phyloP scores from a whole-genome alignment of 371 early-diverging fungal genomes.

The Mucor plumbeus region DNA sequence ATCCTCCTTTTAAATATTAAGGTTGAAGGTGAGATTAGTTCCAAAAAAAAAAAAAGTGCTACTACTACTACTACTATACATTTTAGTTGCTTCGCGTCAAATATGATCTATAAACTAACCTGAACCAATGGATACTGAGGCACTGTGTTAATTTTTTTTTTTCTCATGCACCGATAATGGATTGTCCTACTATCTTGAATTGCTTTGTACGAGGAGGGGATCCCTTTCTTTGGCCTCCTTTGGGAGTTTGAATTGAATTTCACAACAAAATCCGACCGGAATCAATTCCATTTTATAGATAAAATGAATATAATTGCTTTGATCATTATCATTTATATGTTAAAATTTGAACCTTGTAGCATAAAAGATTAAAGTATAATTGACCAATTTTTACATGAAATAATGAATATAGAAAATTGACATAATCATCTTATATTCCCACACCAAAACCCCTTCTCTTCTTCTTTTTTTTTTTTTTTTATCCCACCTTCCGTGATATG shows the following conservation, averaged over 20 bases:
- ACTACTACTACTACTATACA: background rate
- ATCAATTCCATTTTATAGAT: conserved; percentile 12
- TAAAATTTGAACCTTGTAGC: no score
- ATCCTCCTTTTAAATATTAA: background rate
- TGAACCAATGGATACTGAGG: conserved; percentile 12
- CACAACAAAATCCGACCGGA: conserved; percentile 18
- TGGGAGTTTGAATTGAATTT: conserved; percentile 2
- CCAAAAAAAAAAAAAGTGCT: conserved; percentile 13
- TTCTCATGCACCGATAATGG: conserved; percentile 16
- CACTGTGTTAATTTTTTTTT: conserved; percentile 4
- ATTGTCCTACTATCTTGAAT: conserved; percentile 12
- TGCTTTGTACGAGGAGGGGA: conserved; percentile 6
- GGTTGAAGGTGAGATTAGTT: conserved; percentile 3
- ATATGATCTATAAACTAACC: conserved; percentile 11
- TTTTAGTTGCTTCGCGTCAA: conserved; percentile 10
- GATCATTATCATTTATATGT: no score
- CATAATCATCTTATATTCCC: background rate
- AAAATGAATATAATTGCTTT: background rate
- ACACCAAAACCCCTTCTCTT: background rate
- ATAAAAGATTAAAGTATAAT: no score
- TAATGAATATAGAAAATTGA: background rate
- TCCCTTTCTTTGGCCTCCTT: background rate
- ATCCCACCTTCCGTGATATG: conserved; percentile 9
- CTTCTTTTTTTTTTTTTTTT: background rate
- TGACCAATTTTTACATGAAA: no score